Base-by-base conservation (phyloP, 1,139 yeast species). In the Geotrichum australiense region DNA sequence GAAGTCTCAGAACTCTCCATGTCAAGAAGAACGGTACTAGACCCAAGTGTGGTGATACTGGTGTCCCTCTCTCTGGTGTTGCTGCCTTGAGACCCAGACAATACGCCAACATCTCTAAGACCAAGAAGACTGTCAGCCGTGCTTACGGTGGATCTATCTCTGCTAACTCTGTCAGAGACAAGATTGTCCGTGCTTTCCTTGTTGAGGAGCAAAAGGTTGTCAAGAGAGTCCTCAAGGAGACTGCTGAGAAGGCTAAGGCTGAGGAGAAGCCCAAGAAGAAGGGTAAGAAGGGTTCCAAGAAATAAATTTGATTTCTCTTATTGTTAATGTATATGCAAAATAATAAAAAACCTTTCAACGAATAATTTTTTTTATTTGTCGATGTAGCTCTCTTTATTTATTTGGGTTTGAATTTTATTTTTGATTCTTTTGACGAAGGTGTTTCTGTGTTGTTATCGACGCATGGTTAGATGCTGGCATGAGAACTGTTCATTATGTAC, bases 91-190 rank as follows among this genome's bases (percentile, higher is more conserved):
- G 98, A 80, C 96, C 98, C 77, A 84, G 96, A 76, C 78, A 85
- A 74, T 87, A 84, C 78, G 96, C 97, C 61, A 74, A 76, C 63
- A 78, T 89, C 63, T 86, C 96, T 60, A 87, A 82, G 78, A 85
- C 96, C 66, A 85, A 83, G 79, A 89, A 91, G 81, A 83, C 96
- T 59, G 98, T 91, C 62, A 89, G 89, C 70, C 91, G 98, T 80
- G 89, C 96, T 65, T 91, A 91, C 89, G 98, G 98, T 77, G 98
- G 98, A 71, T 80, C 94, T 65, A 80, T 93, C 78, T 87, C 96
- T 76, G 94, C 94, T 66, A 82, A 80, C 85, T 85, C 96, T 77
- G 96, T 89, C 68, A 87, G 86, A 80, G 94, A 87, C 74, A 85
- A 96, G 81, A 81, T 91, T 64, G 87, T 89, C 70, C 89, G 97